phyloP scores from a whole-genome alignment of 1,284 basidiomycete species.

The Heimioporus retisporus region DNA sequence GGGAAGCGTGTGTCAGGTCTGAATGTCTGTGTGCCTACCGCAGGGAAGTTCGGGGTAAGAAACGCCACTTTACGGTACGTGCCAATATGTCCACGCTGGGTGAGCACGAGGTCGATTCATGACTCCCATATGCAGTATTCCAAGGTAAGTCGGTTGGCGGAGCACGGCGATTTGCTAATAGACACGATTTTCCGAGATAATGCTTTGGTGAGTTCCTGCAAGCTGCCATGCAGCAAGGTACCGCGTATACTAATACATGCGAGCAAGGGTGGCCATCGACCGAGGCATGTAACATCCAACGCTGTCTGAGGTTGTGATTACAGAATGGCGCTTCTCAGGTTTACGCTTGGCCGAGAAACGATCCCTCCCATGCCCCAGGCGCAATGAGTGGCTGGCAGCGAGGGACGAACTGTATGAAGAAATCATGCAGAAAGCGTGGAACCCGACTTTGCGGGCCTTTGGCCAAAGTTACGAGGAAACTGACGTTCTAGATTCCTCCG shows the following conservation, averaged over 20 bases:
- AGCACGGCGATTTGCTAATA: slow-evolving; percentile 15
- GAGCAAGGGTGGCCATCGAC: slow-evolving; percentile 90
- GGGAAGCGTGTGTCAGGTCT: slow-evolving; percentile 30
- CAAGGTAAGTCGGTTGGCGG: slow-evolving; percentile 63
- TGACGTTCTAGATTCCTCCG: slow-evolving; percentile 75
- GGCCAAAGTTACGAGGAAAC: slow-evolving; percentile 84
- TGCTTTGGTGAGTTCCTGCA: slow-evolving; percentile 77
- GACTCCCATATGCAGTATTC: slow-evolving; percentile 69
- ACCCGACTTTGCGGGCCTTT: slow-evolving; percentile 72
- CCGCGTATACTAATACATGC: slow-evolving; percentile 14
- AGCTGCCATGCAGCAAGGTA: not conserved
- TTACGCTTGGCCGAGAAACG: slow-evolving; percentile 93
- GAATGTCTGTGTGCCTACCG: slow-evolving; percentile 30
- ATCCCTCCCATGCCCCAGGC: slow-evolving; percentile 79
- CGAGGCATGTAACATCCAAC: slow-evolving; percentile 59
- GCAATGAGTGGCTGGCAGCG: slow-evolving; percentile 77
- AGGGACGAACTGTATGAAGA: slow-evolving; percentile 89
- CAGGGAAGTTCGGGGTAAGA: slow-evolving; percentile 88
- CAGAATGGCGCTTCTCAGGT: slow-evolving; percentile 50
- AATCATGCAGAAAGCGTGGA: slow-evolving; percentile 86
- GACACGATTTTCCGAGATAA: slow-evolving; percentile 60
- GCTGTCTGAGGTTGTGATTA: not conserved
- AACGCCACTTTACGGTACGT: slow-evolving; percentile 86
- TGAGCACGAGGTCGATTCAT: slow-evolving; percentile 10
- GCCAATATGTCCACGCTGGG: not conserved